Conservation (phyloP, 768 basidiomycete genomes). For the Porphyrellus cyaneotinctus region DNA sequence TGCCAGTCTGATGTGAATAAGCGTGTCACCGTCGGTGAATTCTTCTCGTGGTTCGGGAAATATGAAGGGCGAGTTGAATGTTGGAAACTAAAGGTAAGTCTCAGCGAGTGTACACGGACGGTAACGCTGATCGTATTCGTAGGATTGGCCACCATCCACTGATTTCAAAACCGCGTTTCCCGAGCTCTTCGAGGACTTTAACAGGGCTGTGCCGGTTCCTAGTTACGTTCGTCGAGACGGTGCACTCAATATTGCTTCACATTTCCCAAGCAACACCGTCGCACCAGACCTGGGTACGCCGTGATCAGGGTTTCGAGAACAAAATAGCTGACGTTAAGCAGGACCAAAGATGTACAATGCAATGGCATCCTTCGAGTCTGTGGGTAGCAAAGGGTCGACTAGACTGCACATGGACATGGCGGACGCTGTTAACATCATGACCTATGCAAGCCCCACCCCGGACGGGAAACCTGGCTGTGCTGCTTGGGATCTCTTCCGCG, state of each 20-base stretch:
- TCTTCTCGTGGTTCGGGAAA: conserved; percentile 75
- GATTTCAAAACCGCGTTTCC: conserved; percentile 86
- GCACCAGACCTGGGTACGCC: conserved; percentile 73
- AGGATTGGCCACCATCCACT: conserved; percentile 91
- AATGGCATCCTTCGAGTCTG: conserved; percentile 61
- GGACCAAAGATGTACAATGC: conserved; percentile 97
- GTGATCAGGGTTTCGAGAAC: neutral
- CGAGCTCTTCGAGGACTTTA: conserved; percentile 83
- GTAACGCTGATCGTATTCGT: conserved; percentile 8
- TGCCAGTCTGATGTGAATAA: conserved; percentile 71
- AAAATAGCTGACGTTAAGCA: conserved; percentile 26
- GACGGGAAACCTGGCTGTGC: conserved; percentile 71
- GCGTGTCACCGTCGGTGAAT: conserved; percentile 64
- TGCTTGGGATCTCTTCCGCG: conserved; percentile 87
- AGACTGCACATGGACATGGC: conserved; percentile 93
- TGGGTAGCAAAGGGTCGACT: conserved; percentile 79
- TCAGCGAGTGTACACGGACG: neutral
- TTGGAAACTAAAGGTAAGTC: conserved; percentile 71
- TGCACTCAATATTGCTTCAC: conserved; percentile 80
- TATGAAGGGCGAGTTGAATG: conserved; percentile 54
- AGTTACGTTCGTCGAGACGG: conserved; percentile 91
- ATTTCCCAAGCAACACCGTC: conserved; percentile 77
- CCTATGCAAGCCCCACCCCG: conserved; percentile 56
- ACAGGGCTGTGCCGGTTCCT: conserved; percentile 76
- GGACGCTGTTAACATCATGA: conserved; percentile 90